A percentile compares a stretch with the other conserved stretches of the same genome.
Conservation (phyloP, 306 rosid genomes). For the Casuarina cunninghamiana region DNA sequence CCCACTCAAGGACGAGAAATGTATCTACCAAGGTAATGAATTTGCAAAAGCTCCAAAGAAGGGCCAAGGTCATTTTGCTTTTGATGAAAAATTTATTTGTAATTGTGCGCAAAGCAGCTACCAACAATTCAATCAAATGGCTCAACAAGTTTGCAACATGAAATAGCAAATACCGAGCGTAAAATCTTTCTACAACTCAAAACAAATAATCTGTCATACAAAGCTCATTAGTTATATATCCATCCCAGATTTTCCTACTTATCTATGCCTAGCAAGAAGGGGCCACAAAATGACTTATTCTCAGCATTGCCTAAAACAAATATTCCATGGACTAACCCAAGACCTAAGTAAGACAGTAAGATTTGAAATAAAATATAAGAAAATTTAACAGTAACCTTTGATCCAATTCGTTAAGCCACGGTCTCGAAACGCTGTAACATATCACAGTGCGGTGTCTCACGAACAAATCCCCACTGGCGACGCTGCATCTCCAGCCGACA, state of each 20-base stretch:
- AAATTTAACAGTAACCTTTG: slow-evolving; percentile 37
- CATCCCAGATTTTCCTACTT: not conserved
- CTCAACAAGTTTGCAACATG: not conserved
- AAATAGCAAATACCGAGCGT: not conserved
- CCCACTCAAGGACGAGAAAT: not conserved
- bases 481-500: slow-evolving; percentile 84
- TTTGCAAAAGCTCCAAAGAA: not conserved
- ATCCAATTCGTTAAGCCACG: slow-evolving; percentile 39
- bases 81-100: not conserved
- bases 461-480: slow-evolving; percentile 85
- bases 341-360: slow-evolving; percentile 11
- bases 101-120: not conserved
- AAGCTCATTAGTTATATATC: not conserved
- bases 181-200: not conserved
- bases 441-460: slow-evolving; percentile 92
- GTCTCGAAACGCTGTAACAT: slow-evolving; percentile 59
- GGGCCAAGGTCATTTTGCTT: not conserved
- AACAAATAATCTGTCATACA: not conserved
- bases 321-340: slow-evolving; percentile 28
- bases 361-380: slow-evolving; percentile 32
- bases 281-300: slow-evolving; percentile 39
- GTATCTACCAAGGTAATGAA: not conserved
- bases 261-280: not conserved
- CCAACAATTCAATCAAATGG: not conserved
- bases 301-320: slow-evolving; percentile 26